Conservation (phyloP, 2,329 filamentous ascomycete species). For the Xylaria sp. region DNA sequence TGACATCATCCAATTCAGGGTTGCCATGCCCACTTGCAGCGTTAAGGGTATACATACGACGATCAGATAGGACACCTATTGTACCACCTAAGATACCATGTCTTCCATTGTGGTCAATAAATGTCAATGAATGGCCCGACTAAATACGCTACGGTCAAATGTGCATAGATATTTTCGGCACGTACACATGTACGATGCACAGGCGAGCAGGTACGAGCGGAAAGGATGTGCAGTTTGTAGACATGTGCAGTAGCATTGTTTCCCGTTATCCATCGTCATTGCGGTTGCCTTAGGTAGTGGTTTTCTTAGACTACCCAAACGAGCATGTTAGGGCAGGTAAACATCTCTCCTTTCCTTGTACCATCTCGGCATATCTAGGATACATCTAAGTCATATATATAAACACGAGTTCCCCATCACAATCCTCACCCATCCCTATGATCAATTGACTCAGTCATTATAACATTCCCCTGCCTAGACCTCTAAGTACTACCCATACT, state of each 20-base stretch:
- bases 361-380: not conserved
- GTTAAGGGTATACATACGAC: not conserved
- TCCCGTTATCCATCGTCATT: slow-evolving; percentile 26
- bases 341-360: not conserved
- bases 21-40: slow-evolving; percentile 23
- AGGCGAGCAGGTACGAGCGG: not conserved
- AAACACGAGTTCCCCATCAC: not conserved
- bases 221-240: slow-evolving; percentile 27
- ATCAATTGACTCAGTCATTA: not conserved
- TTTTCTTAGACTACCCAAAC: not conserved
- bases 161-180: not conserved
- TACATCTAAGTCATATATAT: not conserved
- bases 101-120: not conserved
- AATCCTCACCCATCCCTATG: not conserved
- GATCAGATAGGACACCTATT: not conserved
- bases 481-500: slow-evolving; percentile 10
- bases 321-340: not conserved
- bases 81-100: not conserved
- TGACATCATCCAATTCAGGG: slow-evolving; percentile 16
- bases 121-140: too few relatives aligned
- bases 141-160: not conserved
- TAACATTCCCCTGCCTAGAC: not conserved
- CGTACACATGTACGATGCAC: not conserved
- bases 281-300: not conserved
- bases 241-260: slow-evolving; percentile 12